Evolutionary conservation across 345 rosid species (phyloP).

Genomic region (Microthlaspi erraticum): DNA sequence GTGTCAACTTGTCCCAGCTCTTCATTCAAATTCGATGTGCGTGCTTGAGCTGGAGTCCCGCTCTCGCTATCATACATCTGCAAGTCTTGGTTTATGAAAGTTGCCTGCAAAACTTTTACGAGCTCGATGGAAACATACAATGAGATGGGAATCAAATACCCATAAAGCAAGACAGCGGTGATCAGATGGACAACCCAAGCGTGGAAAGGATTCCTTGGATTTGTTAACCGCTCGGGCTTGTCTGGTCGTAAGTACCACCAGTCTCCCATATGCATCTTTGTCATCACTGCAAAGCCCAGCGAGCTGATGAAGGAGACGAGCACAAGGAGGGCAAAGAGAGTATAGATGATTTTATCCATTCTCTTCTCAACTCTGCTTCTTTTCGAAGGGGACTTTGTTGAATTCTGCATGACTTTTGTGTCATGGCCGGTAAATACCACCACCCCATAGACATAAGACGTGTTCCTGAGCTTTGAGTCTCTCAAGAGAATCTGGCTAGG

Average conservation of each 20-base stretch:
- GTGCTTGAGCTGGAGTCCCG: conserved; percentile 63
- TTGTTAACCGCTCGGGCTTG: conserved; percentile 45
- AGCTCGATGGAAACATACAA: conserved; percentile 78
- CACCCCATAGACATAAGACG: conserved; percentile 69
- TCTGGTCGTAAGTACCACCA: conserved; percentile 71
- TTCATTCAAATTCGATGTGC: conserved; percentile 78
- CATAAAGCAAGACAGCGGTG: conserved; percentile 65
- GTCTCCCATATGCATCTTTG: conserved; percentile 50
- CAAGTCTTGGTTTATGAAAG: conserved; percentile 66
- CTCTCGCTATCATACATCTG: conserved; percentile 65
- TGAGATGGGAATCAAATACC: conserved; percentile 81
- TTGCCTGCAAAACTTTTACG: conserved; percentile 72
- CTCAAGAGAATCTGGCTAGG: conserved; percentile 67
- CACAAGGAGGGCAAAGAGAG: conserved; percentile 61
- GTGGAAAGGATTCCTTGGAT: conserved; percentile 49
- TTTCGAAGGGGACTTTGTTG: conserved; percentile 71
- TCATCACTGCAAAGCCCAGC: conserved; percentile 49
- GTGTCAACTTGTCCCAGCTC: conserved; percentile 86
- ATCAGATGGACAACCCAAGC: conserved; percentile 59
- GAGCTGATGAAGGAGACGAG: conserved; percentile 60
- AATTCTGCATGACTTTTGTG: conserved; percentile 65
- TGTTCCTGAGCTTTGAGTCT: conserved; percentile 80
- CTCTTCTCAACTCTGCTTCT: conserved; percentile 68
- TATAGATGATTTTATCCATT: conserved; percentile 71
- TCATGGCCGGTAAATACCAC: conserved; percentile 74